Conservation (phyloP, 495 filamentous ascomycete species). For the Pyrenula aspistea region DNA sequence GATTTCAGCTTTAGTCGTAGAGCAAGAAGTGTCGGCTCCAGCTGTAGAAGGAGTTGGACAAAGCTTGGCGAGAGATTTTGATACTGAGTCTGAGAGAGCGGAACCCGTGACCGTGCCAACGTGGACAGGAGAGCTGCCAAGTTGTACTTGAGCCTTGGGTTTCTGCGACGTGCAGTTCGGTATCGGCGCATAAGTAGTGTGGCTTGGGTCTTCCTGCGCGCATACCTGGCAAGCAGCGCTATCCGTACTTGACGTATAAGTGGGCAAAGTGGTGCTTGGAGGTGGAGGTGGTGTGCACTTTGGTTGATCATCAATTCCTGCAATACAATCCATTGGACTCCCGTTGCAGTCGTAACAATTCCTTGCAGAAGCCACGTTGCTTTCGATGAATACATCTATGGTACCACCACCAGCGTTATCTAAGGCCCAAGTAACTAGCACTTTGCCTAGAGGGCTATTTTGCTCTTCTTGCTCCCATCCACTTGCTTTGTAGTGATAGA, state of each 20-base stretch:
- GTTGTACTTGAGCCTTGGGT: background rate
- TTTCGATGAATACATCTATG: background rate
- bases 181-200: background rate
- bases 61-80: conserved; percentile 6
- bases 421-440: background rate
- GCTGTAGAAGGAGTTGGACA: conserved; percentile 1
- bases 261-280: background rate
- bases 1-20: background rate
- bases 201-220: background rate
- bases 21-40: background rate
- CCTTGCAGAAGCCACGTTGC: background rate
- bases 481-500: background rate
- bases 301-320: background rate
- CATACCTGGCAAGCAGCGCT: background rate
- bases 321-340: too few species aligned
- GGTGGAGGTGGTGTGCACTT: background rate
- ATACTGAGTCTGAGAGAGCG: conserved; percentile 6
- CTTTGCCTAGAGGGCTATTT: background rate
- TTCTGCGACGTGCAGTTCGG: background rate
- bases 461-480: background rate
- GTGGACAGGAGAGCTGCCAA: conserved; percentile 5
- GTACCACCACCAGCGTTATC: background rate
- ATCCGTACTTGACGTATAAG: background rate
- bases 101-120: conserved; percentile 6
- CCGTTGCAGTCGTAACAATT: background rate